Evolutionary conservation across 306 rosid species (phyloP).

Genomic region (Rubus parviflorus): DNA sequence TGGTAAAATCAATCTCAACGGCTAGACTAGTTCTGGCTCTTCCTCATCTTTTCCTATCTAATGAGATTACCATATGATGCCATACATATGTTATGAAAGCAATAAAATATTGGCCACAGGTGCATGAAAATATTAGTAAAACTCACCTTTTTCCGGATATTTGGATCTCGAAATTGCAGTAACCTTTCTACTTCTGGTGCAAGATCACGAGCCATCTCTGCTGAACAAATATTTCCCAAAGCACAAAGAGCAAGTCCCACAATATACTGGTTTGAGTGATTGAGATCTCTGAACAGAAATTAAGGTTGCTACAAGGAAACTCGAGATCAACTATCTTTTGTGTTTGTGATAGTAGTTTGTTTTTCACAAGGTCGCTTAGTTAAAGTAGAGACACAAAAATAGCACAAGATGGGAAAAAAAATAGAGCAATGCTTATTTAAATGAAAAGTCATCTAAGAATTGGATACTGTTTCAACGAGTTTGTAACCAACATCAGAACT

Average conservation of each 20-base stretch:
- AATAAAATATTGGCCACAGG: not conserved
- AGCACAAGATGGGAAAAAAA: not conserved
- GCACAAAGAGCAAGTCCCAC: constrained; percentile 99
- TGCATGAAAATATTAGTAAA: constrained; percentile 2
- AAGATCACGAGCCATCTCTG: constrained; percentile 99
- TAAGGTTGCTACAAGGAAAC: constrained; percentile 49
- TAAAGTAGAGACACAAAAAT: not conserved
- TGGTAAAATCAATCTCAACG: not conserved
- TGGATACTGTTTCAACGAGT: constrained; percentile 99
- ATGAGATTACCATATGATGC: not conserved
- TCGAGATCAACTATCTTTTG: constrained; percentile 22
- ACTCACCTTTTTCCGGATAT: constrained; percentile 88
- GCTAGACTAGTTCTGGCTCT: not conserved
- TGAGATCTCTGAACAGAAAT: constrained; percentile 83
- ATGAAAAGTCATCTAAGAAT: constrained; percentile 28
- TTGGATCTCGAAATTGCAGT: constrained; percentile 92
- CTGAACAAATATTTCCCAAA: constrained; percentile 96
- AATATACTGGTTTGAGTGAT: constrained; percentile 92
- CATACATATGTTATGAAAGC: constrained; percentile 11
- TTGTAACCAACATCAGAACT: constrained; percentile 97
- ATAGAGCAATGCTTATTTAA: constrained; percentile 17
- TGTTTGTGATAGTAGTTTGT: constrained; percentile 25
- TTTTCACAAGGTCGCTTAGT: constrained; percentile 15
- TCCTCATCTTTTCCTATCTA: not conserved
- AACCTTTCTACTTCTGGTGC: constrained; percentile 95